Evolutionary conservation across 1,139 yeast genomes (phyloP).

Genomic region (Lodderomyces margitis): DNA sequence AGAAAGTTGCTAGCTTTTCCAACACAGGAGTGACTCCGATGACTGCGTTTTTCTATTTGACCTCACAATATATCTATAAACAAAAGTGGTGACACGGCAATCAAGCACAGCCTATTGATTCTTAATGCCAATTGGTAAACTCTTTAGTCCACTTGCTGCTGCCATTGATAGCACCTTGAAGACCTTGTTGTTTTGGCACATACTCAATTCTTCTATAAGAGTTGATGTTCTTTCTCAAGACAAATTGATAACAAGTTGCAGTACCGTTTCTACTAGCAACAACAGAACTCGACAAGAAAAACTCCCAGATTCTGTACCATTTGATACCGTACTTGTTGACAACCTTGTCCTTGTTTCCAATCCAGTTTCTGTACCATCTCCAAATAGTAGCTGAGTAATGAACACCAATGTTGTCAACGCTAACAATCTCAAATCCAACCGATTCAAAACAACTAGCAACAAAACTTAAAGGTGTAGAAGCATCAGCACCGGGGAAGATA

Average conservation of each 20-base stretch:
- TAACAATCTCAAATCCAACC: slow-evolving; percentile 82
- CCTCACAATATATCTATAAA: not conserved
- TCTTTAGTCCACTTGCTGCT: slow-evolving; percentile 37
- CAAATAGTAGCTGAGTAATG: slow-evolving; percentile 89
- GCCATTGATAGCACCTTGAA: slow-evolving; percentile 56
- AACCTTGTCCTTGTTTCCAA: slow-evolving; percentile 75
- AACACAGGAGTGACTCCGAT: too few species aligned
- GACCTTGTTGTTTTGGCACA: slow-evolving; percentile 74
- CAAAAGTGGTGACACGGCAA: not conserved
- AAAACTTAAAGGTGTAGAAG: slow-evolving; percentile 88
- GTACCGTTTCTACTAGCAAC: slow-evolving; percentile 91
- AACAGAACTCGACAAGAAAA: slow-evolving; percentile 76
- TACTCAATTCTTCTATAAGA: slow-evolving; percentile 81
- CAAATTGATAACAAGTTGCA: slow-evolving; percentile 89
- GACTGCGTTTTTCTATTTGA: not conserved
- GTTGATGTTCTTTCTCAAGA: slow-evolving; percentile 85
- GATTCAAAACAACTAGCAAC: slow-evolving; percentile 76
- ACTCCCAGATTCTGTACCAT: slow-evolving; percentile 96
- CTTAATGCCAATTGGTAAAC: slow-evolving; percentile 11
- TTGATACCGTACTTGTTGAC: slow-evolving; percentile 79
- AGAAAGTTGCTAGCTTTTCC: too few species aligned
- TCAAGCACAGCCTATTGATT: not conserved
- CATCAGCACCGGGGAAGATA: slow-evolving; percentile 97
- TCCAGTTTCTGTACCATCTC: slow-evolving; percentile 97
- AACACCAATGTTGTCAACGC: slow-evolving; percentile 87